Evolutionary conservation across 1,284 basidiomycete genomes (phyloP).

Genomic region (Trametes sp.): DNA sequence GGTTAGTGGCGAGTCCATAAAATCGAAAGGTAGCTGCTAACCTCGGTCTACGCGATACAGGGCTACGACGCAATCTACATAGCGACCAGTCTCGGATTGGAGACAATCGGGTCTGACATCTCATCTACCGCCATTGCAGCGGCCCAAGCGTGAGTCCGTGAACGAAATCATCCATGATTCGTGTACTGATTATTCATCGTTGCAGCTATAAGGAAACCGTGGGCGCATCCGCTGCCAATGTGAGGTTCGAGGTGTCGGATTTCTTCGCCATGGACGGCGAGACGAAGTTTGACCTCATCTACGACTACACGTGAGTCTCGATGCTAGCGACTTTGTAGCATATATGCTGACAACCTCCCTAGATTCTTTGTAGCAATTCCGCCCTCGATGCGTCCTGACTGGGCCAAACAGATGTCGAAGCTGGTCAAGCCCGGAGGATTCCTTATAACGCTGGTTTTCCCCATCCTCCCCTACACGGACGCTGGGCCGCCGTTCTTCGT

Average conservation of each 20-base stretch:
- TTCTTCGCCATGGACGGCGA: constrained; percentile 54
- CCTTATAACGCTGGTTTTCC: constrained; percentile 66
- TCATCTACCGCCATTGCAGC: constrained; percentile 60
- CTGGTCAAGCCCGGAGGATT: constrained; percentile 66
- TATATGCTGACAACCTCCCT: background rate
- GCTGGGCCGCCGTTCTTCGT: constrained; percentile 71
- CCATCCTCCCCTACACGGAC: constrained; percentile 58
- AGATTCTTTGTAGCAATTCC: constrained; percentile 80
- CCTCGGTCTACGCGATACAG: background rate
- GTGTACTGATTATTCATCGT: too few species aligned
- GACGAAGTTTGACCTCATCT: constrained; percentile 62
- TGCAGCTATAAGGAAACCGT: constrained; percentile 10
- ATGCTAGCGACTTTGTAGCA: background rate
- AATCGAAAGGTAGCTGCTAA: background rate
- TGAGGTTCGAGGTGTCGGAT: constrained; percentile 52
- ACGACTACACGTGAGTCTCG: constrained; percentile 72
- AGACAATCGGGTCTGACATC: constrained; percentile 63
- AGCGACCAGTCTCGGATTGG: constrained; percentile 55
- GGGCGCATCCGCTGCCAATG: constrained; percentile 31
- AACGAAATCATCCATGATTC: background rate
- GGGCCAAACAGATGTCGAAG: constrained; percentile 64
- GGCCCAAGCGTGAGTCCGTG: constrained; percentile 53
- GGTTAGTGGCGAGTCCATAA: constrained; percentile 47
- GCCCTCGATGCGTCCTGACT: constrained; percentile 57
- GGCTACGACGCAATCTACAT: constrained; percentile 71